Percentiles rank a stretch among this genome's conserved stretches.
Evolutionary conservation across 1,139 yeast species (phyloP).

Genomic region (Sugiyamaella castrensis): DNA sequence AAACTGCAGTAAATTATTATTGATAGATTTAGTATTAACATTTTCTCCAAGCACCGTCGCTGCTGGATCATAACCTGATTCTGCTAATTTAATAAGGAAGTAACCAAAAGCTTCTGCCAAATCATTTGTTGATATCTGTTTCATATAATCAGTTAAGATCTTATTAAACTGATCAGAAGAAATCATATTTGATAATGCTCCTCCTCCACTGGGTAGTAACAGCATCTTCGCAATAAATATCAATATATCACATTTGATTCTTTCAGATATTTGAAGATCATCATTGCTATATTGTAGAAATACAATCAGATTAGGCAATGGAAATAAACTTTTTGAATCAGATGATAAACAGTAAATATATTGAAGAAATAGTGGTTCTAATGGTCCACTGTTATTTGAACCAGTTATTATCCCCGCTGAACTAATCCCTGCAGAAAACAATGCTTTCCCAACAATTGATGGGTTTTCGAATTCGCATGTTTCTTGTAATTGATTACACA

Average conservation of each 20-base stretch:
- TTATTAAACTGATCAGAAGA: not conserved
- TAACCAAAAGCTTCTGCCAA: conserved; percentile 2
- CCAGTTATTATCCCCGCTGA: not conserved
- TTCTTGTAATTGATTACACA: conserved; percentile 36
- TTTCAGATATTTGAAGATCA: not conserved
- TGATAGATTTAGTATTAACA: not conserved
- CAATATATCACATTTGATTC: conserved; percentile 2
- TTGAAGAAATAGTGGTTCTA: conserved; percentile 35
- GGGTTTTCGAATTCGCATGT: conserved; percentile 18
- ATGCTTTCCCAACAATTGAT: conserved; percentile 8
- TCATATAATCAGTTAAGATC: conserved; percentile 4
- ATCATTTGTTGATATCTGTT: not conserved
- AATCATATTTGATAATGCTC: conserved; percentile 4
- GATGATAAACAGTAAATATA: conserved; percentile 32
- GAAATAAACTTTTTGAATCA: conserved; percentile 31
- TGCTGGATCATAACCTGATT: conserved; percentile 1
- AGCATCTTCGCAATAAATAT: conserved; percentile 6
- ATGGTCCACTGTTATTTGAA: conserved; percentile 4
- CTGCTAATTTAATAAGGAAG: conserved; percentile 3
- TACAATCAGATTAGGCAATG: conserved; percentile 24
- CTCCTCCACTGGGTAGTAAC: not conserved
- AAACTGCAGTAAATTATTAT: not conserved
- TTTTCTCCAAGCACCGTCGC: not conserved
- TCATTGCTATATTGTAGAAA: conserved; percentile 15
- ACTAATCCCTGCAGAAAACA: conserved; percentile 1